Percentiles rank a stretch among this genome's conserved stretches.
phyloP scores from a whole-genome alignment of 2,329 filamentous ascomycete genomes.

The Trichoderma sp. region DNA sequence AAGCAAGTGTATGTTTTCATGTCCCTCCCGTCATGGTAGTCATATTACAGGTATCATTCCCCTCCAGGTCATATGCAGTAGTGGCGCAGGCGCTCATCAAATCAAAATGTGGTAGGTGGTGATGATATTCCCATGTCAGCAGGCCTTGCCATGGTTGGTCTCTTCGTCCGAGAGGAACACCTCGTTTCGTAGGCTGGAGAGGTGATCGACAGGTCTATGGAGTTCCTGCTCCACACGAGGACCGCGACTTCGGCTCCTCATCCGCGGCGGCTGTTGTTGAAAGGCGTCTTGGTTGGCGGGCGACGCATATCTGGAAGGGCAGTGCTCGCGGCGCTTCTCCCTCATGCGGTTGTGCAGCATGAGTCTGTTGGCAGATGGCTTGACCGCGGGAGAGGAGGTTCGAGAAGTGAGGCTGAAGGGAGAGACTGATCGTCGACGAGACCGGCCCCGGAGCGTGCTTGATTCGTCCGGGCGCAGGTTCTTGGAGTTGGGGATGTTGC shows the following conservation, averaged over 20 bases:
- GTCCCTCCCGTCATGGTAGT: not conserved
- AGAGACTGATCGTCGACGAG: constrained; percentile 41
- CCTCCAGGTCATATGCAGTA: not conserved
- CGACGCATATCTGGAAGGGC: constrained; percentile 40
- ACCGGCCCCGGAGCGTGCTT: constrained; percentile 44
- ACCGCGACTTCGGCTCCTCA: constrained; percentile 40
- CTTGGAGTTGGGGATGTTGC: constrained; percentile 37
- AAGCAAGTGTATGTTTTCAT: not conserved
- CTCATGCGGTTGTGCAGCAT: constrained; percentile 42
- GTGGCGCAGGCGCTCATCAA: not conserved
- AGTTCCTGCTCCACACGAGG: constrained; percentile 33
- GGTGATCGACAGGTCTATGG: constrained; percentile 29
- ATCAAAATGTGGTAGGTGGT: not conserved
- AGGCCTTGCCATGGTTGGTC: not conserved
- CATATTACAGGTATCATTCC: constrained; percentile 11
- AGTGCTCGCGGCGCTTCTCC: constrained; percentile 44
- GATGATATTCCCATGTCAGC: not conserved
- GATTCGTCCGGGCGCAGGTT: constrained; percentile 40
- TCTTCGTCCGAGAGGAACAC: constrained; percentile 29
- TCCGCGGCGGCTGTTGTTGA: constrained; percentile 39
- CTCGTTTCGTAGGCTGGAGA: constrained; percentile 38
- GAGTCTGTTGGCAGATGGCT: constrained; percentile 43
- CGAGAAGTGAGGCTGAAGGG: constrained; percentile 35
- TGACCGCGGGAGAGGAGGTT: constrained; percentile 35
- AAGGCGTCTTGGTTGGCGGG: constrained; percentile 34